Base-by-base conservation (phyloP, 2,329 filamentous ascomycete species). In the Ophioceras dolichostomum region DNA sequence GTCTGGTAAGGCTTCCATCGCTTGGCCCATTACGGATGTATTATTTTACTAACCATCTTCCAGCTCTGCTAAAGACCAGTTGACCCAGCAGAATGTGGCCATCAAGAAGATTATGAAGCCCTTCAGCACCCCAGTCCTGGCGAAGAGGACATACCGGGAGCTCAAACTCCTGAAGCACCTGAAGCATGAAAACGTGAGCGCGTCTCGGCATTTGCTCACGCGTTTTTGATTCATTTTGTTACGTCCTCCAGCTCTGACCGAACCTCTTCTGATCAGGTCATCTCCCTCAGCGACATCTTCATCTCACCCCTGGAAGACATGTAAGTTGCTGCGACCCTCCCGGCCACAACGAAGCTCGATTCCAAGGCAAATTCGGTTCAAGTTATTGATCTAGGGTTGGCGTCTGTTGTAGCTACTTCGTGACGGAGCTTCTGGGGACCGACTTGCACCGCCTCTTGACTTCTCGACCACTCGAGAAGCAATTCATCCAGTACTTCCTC, bases 51-150 rank as follows among this genome's bases (percentile, higher is more conserved):
- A 49, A 58, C 28, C 19, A n/a, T 16, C 24, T 21, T 37, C 10
- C 47, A 96, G 89, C 65, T 96, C 91, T 46, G 91, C 91, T 41
- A 89, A 87, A 65, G 91, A 98, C 61, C 88, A 96, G 68, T 86
- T 98, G 62, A 96, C 91, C 42, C 84, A 76, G 59, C 88, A 95
- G 62, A 87, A 88, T 62, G 91, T 98, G 43, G 91, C 91, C 41
- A 88, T 98, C 58, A 98, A 98, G 76, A 98, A 98, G 76, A 98
- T 98, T 57, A 96, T 98, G 89, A 98, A 96, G 70, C 91, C 91
- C 9, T 98, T 98, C 65, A 95, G 88, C 71, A 98, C 91, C n/a
- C 88, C 91, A 1, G 91, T 98, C 41, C 72, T 98, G 34, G 91
- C 91, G 41, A 98, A 98, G 70, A 77, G 91, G 57, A 98, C 91